A percentile compares a stretch with the other conserved stretches of the same genome.
These are phyloP conservation scores for Phyllosticta citribraziliensis DNA, from an alignment of 2,329 filamentous ascomycete genomes.

Conservation along the genomic window DNA sequence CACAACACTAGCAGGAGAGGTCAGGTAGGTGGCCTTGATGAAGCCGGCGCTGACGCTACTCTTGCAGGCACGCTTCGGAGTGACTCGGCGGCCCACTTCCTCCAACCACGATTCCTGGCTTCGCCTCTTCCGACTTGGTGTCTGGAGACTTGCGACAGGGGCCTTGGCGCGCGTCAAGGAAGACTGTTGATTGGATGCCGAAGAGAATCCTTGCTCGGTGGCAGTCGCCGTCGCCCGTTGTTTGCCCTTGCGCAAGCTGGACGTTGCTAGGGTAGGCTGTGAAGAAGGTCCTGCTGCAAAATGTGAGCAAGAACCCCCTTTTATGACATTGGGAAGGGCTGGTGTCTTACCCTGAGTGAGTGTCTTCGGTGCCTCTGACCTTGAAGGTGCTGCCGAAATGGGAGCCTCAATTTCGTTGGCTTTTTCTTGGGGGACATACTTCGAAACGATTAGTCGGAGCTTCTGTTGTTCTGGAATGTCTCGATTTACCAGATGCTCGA, in stretches of 20 bases:
- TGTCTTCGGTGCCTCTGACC: no score
- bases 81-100: neutral
- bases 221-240: neutral
- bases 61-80: neutral
- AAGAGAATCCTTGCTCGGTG: neutral
- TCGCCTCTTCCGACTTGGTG: neutral
- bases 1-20: neutral
- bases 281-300: neutral
- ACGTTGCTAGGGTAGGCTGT: neutral
- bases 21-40: neutral
- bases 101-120: neutral
- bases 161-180: no score
- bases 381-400: no score
- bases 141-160: neutral
- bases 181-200: neutral
- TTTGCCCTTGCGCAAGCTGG: neutral
- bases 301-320: no score
- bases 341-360: no score
- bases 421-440: neutral
- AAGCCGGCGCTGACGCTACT: neutral
- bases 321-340: no score
- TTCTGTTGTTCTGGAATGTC: neutral
- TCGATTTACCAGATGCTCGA: neutral
- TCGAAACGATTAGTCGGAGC: neutral
- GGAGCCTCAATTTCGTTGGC: neutral